A percentile compares a stretch with the other conserved stretches of the same genome.
Conservation (phyloP, 805 yeast species). For the Wickerhamia fluorescens region DNA sequence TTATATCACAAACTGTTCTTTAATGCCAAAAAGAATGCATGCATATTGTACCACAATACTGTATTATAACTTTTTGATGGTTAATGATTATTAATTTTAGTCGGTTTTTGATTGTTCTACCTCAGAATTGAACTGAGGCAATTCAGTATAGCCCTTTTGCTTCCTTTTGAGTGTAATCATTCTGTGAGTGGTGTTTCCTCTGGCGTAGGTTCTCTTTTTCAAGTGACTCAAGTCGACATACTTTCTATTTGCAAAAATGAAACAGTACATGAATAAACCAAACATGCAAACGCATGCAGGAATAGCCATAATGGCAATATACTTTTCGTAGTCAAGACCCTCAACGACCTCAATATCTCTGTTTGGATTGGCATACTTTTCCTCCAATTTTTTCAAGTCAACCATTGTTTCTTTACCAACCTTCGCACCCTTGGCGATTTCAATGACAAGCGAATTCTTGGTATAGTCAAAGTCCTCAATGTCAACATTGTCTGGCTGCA, state of each 20-base stretch:
- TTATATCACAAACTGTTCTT: no score
- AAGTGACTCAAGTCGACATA: constrained; percentile 36
- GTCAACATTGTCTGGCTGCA: constrained; percentile 62
- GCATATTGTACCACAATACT: no score
- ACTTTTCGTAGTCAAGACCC: constrained; percentile 48
- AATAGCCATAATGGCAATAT: constrained; percentile 58
- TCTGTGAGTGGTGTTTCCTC: constrained; percentile 20
- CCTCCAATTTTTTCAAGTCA: constrained; percentile 35
- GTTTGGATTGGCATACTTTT: constrained; percentile 20
- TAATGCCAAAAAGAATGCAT: no score
- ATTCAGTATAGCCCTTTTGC: no score
- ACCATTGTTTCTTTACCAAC: constrained; percentile 42
- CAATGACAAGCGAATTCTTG: constrained; percentile 35
- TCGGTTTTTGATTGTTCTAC: constrained; percentile 11
- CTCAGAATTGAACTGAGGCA: constrained; percentile 27
- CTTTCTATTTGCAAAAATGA: constrained; percentile 45
- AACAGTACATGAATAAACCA: constrained; percentile 57
- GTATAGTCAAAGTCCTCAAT: constrained; percentile 62
- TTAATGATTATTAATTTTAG: no score
- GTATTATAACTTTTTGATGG: no score
- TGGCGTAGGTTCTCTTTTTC: constrained; percentile 23
- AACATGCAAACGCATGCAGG: constrained; percentile 61
- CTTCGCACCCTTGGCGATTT: constrained; percentile 44
- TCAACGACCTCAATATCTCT: constrained; percentile 35
- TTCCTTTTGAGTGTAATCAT: constrained; percentile 21